A percentile compares a stretch with the other conserved stretches of the same genome.
These are phyloP conservation scores for Petasospora fabianii DNA, from an alignment of 1,139 yeast species.

Conservation along the genomic window DNA sequence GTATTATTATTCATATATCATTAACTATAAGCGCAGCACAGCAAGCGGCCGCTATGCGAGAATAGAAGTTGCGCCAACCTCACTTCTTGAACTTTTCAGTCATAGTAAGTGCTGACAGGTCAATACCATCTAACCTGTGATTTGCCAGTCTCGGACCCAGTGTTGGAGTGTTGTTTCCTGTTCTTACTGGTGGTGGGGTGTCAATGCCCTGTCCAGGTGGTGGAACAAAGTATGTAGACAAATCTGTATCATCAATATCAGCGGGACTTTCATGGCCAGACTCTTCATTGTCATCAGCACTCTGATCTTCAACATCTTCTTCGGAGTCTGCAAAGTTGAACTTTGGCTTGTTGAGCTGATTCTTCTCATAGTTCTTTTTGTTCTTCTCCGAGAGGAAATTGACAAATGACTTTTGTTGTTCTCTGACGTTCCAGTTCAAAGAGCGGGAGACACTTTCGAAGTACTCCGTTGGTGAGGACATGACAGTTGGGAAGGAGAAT, in stretches of 20 bases:
- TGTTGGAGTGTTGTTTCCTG: constrained; percentile 14
- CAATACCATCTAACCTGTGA: constrained; percentile 8
- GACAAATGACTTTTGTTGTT: constrained; percentile 72
- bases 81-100: not conserved
- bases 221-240: constrained; percentile 25
- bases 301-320: constrained; percentile 20
- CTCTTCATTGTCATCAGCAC: constrained; percentile 16
- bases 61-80: not conserved
- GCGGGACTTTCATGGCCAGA: constrained; percentile 24
- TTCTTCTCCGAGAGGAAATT: constrained; percentile 48
- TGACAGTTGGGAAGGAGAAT: constrained; percentile 83
- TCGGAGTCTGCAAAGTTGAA: constrained; percentile 24
- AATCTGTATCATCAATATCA: constrained; percentile 27
- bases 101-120: constrained; percentile 1
- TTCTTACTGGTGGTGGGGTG: constrained; percentile 20
- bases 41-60: no score
- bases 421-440: constrained; percentile 82
- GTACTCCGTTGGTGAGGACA: constrained; percentile 70
- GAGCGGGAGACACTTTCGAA: constrained; percentile 81
- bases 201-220: constrained; percentile 26
- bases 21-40: no score
- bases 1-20: no score
- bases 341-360: constrained; percentile 23
- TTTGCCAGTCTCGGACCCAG: constrained; percentile 8
- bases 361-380: constrained; percentile 35